Evolutionary conservation across 768 basidiomycete species (phyloP), one percentile per base, ranked within the genome.

Genomic region (Collybiopsis confluens): DNA sequence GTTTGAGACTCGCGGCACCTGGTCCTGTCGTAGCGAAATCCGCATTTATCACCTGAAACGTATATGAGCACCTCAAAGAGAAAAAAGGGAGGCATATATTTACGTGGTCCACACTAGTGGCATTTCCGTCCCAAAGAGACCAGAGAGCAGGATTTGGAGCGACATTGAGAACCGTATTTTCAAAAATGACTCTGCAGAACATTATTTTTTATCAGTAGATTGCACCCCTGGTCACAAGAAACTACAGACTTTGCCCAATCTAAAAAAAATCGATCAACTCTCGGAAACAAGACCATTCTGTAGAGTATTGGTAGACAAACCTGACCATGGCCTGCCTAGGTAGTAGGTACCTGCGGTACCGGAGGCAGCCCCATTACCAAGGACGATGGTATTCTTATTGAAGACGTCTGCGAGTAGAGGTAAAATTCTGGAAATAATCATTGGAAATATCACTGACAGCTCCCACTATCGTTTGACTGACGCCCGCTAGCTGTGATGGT

Each of bases 241-340:
- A 33, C 21, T 20, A 59, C 70, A 24, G 56, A 73, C 73, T 76
- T 76, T 6, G 76, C 75, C 43, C 64, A 77, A 59, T 72, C 77
- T 74, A 18, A 10, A 56, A 18, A 9, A 46, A 36, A 50, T 21
- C 27, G 40, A 42, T 6, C n/a, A 7, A 5, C 5, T 42, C 21
- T 18, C 30, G 16, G 23, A 6, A 6, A 42, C n/a, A 9, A 9
- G 44, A n/a, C 38, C 4, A 5, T 21, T 45, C 10, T 15, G 21
- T 26, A 45, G 11, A 36, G n/a, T 28, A 43, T 56, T 33, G 33
- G 37, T 23, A 20, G 30, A 57, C 72, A 57, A 54, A 75, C 74
- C 65, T 62, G 63, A 65, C 79, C 78, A 80, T 23, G 79, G 79
- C 11, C 79, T 63, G 8, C 79, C 79, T 2, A 80, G 66, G 59